Conservation (phyloP, 495 filamentous ascomycete genomes). For the Aspergillus haitiensis region DNA sequence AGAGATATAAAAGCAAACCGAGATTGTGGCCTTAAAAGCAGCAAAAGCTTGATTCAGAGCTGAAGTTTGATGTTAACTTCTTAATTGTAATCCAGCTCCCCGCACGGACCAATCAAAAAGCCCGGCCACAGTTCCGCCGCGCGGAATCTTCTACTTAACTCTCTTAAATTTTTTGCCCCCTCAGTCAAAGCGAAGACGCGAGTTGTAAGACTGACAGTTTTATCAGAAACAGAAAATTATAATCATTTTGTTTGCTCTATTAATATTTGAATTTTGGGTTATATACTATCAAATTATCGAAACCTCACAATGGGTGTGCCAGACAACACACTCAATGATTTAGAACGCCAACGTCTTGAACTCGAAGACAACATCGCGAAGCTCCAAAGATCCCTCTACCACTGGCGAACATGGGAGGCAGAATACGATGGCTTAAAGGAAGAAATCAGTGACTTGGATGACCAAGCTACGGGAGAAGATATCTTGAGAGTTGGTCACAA, state of each 20-base stretch:
- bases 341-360: constrained; percentile 72
- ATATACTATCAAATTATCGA: background rate
- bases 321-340: constrained; percentile 37
- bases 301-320: constrained; percentile 36
- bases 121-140: constrained; percentile 24
- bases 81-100: constrained; percentile 9
- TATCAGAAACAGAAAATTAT: background rate
- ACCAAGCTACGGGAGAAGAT: constrained; percentile 50
- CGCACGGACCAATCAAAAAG: constrained; percentile 30
- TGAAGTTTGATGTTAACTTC: background rate
- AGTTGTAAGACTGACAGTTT: too few species aligned
- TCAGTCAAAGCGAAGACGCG: background rate
- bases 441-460: constrained; percentile 60
- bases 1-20: background rate
- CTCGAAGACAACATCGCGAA: constrained; percentile 75
- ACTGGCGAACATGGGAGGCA: constrained; percentile 87
- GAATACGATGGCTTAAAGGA: constrained; percentile 90
- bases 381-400: constrained; percentile 71
- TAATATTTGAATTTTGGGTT: constrained; percentile 17
- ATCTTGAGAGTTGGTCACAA: constrained; percentile 50
- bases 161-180: constrained; percentile 26
- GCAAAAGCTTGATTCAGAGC: background rate
- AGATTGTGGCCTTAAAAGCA: background rate
- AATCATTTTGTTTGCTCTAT: background rate
- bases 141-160: constrained; percentile 20